Evolutionary conservation across 2,329 filamentous ascomycete species (phyloP).

Genomic region (Xylariaceae sp.): DNA sequence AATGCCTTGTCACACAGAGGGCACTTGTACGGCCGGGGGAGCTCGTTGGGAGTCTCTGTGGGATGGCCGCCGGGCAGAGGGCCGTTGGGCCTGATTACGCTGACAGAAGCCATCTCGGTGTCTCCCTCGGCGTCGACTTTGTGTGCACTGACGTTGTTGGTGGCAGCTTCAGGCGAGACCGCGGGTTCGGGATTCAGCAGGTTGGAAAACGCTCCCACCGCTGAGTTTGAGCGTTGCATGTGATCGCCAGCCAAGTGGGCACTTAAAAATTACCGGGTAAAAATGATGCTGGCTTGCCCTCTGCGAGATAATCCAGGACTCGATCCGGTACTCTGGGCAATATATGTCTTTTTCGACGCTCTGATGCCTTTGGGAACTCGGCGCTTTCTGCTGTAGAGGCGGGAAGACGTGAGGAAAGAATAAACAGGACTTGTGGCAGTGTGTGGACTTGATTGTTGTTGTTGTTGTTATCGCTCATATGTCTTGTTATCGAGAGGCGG

Average conservation of each 20-base stretch:
- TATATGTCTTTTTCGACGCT: too few species aligned
- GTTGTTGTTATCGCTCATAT: too few species aligned
- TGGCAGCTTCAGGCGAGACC: constrained; percentile 29
- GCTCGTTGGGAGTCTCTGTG: constrained; percentile 62
- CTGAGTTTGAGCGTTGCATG: constrained; percentile 73
- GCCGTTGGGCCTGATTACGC: constrained; percentile 60
- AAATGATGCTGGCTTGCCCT: background rate
- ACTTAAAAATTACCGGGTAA: constrained; percentile 4
- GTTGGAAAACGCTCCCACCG: constrained; percentile 68
- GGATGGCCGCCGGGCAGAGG: constrained; percentile 60
- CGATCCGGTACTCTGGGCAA: too few species aligned
- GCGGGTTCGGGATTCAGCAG: constrained; percentile 63
- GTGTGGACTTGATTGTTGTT: too few species aligned
- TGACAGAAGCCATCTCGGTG: constrained; percentile 54
- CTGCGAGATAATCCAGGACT: background rate
- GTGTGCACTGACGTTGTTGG: constrained; percentile 29
- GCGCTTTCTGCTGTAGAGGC: too few species aligned
- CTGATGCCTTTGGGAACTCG: too few species aligned
- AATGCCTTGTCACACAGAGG: constrained; percentile 98
- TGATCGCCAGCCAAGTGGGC: constrained; percentile 49
- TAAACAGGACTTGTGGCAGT: too few species aligned
- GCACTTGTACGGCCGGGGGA: constrained; percentile 97
- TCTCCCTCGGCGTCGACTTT: constrained; percentile 33
- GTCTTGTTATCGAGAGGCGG: too few species aligned
- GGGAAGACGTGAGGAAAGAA: too few species aligned